Conservation (phyloP, 768 basidiomycete genomes). For the Suillus bovinus region DNA sequence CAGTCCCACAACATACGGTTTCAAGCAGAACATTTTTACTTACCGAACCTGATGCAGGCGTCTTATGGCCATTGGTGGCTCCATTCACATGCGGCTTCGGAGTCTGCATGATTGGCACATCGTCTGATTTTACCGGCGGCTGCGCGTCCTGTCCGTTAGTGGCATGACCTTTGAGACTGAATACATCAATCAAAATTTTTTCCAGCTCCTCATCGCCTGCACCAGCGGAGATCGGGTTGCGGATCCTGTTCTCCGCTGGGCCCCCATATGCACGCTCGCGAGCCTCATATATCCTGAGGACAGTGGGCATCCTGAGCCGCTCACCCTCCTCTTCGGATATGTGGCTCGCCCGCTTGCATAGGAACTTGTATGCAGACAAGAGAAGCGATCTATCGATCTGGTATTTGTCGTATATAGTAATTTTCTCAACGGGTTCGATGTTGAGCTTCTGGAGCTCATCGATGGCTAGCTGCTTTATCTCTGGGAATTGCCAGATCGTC, state of each 20-base stretch:
- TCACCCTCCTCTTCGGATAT: conserved; percentile 54
- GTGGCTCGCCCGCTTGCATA: conserved; percentile 53
- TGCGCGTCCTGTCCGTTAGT: not conserved
- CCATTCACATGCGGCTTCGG: not conserved
- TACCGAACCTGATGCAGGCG: not conserved
- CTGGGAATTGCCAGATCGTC: conserved; percentile 52
- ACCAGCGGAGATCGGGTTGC: conserved; percentile 27
- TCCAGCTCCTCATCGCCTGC: conserved; percentile 29
- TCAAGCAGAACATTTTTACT: not conserved
- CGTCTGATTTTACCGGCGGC: not conserved
- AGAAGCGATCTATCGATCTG: conserved; percentile 49
- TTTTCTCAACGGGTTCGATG: conserved; percentile 51
- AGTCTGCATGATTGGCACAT: not conserved
- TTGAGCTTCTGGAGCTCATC: conserved; percentile 52
- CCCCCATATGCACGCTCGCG: conserved; percentile 47
- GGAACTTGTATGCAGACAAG: conserved; percentile 36
- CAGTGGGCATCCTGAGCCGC: conserved; percentile 54
- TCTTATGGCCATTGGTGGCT: not conserved
- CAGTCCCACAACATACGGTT: not conserved
- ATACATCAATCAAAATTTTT: conserved; percentile 34
- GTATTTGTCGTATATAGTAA: conserved; percentile 55
- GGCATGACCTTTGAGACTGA: conserved; percentile 19
- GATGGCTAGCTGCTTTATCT: conserved; percentile 51
- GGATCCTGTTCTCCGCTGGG: conserved; percentile 29
- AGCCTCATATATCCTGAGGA: conserved; percentile 51